phyloP scores from a whole-genome alignment of 2,329 filamentous ascomycete species.

The Colletotrichum australisinense region DNA sequence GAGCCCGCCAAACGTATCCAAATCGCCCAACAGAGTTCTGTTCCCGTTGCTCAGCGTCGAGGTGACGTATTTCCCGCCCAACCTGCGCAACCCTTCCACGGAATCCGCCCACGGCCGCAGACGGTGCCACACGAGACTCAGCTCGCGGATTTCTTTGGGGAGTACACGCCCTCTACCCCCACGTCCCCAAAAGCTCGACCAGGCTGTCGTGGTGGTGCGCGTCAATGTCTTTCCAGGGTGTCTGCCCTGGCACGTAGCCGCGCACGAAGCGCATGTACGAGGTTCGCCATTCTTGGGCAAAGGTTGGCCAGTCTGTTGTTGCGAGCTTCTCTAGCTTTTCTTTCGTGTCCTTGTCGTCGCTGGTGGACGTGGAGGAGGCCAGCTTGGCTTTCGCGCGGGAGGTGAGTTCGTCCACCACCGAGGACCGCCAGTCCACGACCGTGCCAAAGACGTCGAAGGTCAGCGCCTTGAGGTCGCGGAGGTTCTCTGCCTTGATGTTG shows the following conservation, averaged over 20 bases:
- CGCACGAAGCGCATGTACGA: constrained; percentile 72
- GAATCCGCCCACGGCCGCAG: constrained; percentile 78
- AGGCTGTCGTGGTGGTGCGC: constrained; percentile 76
- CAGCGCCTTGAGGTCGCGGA: constrained; percentile 63
- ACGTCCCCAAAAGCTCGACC: constrained; percentile 64
- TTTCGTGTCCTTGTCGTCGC: constrained; percentile 52
- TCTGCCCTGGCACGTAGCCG: constrained; percentile 58
- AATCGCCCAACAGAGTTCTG: constrained; percentile 71
- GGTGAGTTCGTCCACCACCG: constrained; percentile 70
- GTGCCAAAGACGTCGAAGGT: constrained; percentile 86
- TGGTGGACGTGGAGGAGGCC: constrained; percentile 48
- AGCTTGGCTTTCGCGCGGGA: constrained; percentile 59
- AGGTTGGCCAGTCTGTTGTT: constrained; percentile 67
- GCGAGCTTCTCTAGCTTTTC: constrained; percentile 59
- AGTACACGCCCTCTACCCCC: constrained; percentile 70
- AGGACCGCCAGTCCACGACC: constrained; percentile 80
- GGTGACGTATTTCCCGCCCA: constrained; percentile 67
- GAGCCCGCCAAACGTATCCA: constrained; percentile 68
- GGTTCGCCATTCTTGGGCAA: constrained; percentile 78
- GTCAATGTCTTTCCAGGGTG: constrained; percentile 76
- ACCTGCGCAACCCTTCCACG: constrained; percentile 61
- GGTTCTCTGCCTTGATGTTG: constrained; percentile 1
- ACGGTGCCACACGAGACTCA: constrained; percentile 79
- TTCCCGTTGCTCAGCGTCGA: constrained; percentile 84
- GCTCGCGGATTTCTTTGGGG: constrained; percentile 72